Conservation (phyloP, 2,329 filamentous ascomycete genomes). For the Fusarium chaquense region DNA sequence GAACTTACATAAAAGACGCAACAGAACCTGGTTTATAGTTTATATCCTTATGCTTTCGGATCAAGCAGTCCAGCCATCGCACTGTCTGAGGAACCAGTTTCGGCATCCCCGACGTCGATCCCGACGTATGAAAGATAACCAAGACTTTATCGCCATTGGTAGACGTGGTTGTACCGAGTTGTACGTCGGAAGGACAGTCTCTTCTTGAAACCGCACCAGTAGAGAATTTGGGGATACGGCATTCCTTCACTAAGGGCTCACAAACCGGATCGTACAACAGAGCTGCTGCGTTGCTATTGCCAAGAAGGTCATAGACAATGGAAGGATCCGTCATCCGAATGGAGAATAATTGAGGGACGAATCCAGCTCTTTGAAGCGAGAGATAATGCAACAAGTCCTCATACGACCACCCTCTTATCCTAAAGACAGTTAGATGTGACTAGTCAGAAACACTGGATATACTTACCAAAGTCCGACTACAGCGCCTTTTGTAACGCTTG, state of each 20-base stretch:
- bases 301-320: neutral
- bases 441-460: fast-evolving
- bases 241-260: neutral
- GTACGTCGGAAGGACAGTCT: fast-evolving
- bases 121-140: slow-evolving; percentile 5
- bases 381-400: slow-evolving; percentile 7
- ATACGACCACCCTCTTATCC: slow-evolving; percentile 16
- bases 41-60: neutral
- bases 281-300: neutral
- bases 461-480: slow-evolving; percentile 18
- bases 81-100: slow-evolving; percentile 13
- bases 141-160: neutral
- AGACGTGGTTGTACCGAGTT: neutral
- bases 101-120: slow-evolving; percentile 14
- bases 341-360: neutral
- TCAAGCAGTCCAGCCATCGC: slow-evolving; percentile 17
- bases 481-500: neutral
- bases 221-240: neutral
- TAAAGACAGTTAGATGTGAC: neutral
- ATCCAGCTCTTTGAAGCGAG: neutral
- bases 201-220: fast-evolving
- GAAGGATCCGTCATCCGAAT: slow-evolving; percentile 3
- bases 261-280: slow-evolving; percentile 5
- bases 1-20: neutral
- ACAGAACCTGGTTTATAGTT: neutral